Base-by-base conservation (phyloP, 2,329 filamentous ascomycete genomes). In the Lecanicillium sp. region DNA sequence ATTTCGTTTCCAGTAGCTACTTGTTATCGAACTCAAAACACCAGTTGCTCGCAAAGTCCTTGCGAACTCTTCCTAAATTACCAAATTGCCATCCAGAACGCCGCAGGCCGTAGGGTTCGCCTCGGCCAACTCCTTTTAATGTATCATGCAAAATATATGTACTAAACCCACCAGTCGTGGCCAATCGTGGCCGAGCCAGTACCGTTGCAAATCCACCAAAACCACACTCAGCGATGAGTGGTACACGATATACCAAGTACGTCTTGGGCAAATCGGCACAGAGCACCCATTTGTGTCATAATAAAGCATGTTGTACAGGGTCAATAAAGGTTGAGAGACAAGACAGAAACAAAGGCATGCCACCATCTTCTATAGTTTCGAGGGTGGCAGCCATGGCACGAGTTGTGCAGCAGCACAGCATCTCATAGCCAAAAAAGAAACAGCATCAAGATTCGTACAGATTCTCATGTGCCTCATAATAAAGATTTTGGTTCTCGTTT, bases 1-100 rank as follows among this genome's bases (percentile, higher is more conserved):
- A 22, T 48, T 44, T 11, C 22, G 33, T 44, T 43, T 33, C 39
- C 38, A 39, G 9, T 40, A 38, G 42, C 48, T 41, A 48, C 42
- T 15, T 35, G 15, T 17, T n/a, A 29, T 22, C 36, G n/a, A 22
- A 33, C 15, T 17, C 12, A 33, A 33, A 17, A 31, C 17, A 31
- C 17, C 18, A 18, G n/a, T 22, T 25, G n/a, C 17, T 19, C 20
- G 14, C 15, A 29, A 14, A 13, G 27, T 32, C 31, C 39, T 37
- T 35, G 7, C 30, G 11, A 17, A 33, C 13, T 33, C 22, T 25
- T 25, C 22, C 22, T 25, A 25, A 25, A 25, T 7, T 6, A 25
- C 22, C 6, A 25, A 33, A 11, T 11, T 17, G 17, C 30, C 30
- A 11, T 33, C 30, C 30, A 33, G 30, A 33, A 33, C 30, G 30